phyloP scores from a whole-genome alignment of 495 filamentous ascomycete genomes.

The Neurospora sp. region DNA sequence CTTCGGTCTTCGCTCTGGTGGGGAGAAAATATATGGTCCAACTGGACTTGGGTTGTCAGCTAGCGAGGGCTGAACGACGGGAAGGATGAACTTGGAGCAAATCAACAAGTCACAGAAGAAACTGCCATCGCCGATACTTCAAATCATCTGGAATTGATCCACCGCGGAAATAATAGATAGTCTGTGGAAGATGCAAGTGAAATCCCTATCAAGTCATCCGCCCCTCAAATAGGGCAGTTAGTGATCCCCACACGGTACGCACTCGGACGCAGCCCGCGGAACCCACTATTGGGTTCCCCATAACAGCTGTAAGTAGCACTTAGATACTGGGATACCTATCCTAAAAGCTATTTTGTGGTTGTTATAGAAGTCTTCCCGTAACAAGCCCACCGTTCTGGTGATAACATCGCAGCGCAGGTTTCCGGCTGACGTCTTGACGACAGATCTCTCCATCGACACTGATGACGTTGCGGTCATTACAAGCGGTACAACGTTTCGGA shows the following conservation, averaged over 20 bases:
- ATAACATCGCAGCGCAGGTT: neutral
- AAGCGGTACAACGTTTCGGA: neutral
- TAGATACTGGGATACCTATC: neutral
- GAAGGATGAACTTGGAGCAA: neutral
- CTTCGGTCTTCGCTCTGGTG: neutral
- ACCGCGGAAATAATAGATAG: neutral
- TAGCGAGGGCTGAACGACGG: neutral
- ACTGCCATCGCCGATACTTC: neutral
- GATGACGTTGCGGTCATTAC: neutral
- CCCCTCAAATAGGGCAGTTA: neutral
- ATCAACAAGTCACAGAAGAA: neutral
- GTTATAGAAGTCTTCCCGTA: neutral
- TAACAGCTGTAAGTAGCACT: neutral
- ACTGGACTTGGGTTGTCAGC: neutral
- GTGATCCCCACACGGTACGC: neutral
- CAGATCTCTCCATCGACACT: neutral
- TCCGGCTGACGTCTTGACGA: neutral
- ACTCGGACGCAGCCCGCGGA: neutral
- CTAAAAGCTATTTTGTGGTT: rapidly evolving
- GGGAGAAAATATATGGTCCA: neutral
- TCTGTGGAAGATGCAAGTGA: neutral
- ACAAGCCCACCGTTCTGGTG: neutral
- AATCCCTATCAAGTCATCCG: neutral
- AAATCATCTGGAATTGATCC: neutral
- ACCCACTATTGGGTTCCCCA: neutral